phyloP scores from a whole-genome alignment of 169 alveolate species.

The Babesia ovata region DNA sequence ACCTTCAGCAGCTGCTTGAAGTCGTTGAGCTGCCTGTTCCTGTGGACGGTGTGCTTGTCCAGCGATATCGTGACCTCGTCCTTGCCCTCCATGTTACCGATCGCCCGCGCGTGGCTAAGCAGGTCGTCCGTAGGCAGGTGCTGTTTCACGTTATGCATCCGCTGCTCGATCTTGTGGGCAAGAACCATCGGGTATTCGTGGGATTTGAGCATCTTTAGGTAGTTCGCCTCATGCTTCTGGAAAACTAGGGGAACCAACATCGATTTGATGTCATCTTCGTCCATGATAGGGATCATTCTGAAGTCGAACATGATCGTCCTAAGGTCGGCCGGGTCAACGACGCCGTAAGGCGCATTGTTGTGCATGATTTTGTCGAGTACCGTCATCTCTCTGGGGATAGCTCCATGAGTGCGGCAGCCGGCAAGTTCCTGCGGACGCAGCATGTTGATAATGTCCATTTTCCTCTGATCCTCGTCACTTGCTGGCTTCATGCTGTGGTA shows the following conservation, averaged over 20 bases:
- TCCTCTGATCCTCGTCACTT: neutral
- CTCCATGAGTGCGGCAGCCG: neutral
- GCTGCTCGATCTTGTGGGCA: conserved; percentile 38
- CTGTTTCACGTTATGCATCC: conserved; percentile 26
- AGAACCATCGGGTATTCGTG: conserved; percentile 31
- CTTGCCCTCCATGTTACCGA: conserved; percentile 22
- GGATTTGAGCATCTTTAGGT: conserved; percentile 26
- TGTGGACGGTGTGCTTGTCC: conserved; percentile 28
- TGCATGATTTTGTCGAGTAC: conserved; percentile 7
- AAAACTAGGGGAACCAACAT: conserved; percentile 53
- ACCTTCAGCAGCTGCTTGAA: conserved; percentile 30
- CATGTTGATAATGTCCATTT: neutral
- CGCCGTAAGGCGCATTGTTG: neutral
- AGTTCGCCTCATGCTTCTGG: conserved; percentile 48
- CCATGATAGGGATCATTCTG: conserved; percentile 39
- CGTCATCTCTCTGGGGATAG: neutral
- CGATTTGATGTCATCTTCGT: conserved; percentile 35
- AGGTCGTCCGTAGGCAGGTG: conserved; percentile 28
- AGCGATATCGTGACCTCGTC: conserved; percentile 30
- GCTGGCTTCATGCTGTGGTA: neutral
- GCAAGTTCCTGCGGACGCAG: neutral
- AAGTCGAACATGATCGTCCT: conserved; percentile 51
- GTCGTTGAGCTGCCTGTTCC: conserved; percentile 26
- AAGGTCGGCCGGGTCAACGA: conserved; percentile 26
- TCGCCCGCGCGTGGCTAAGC: conserved; percentile 19